Conservation (phyloP, 2,329 filamentous ascomycete genomes). For the Clarireedia hainanense region DNA sequence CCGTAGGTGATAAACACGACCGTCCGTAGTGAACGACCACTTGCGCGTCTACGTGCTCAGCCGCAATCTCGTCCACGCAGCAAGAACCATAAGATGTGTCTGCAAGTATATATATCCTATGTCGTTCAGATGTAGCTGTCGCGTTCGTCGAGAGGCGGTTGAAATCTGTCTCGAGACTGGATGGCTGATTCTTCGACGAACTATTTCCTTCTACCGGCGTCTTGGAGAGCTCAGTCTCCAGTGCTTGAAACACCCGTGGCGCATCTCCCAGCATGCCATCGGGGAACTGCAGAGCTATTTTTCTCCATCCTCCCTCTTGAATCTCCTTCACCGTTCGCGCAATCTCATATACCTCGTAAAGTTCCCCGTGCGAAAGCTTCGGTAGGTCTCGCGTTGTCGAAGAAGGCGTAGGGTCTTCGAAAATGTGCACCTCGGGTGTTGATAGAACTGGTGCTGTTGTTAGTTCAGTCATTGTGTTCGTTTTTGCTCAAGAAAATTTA, state of each 20-base stretch:
- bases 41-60: constrained; percentile 85
- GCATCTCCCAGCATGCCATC: constrained; percentile 88
- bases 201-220: not conserved
- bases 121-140: not conserved
- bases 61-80: constrained; percentile 94
- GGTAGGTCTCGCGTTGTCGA: not conserved
- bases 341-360: constrained; percentile 77
- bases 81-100: constrained; percentile 97
- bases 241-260: constrained; percentile 64
- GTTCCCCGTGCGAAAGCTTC: constrained; percentile 50
- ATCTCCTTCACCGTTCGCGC: constrained; percentile 72
- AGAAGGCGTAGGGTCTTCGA: constrained; percentile 40
- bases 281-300: constrained; percentile 89
- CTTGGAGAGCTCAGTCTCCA: constrained; percentile 43
- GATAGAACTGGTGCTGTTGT: constrained; percentile 50
- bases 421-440: constrained; percentile 52
- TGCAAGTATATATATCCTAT: constrained; percentile 69
- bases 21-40: constrained; percentile 92
- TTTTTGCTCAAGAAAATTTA: constrained; percentile 10
- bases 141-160: constrained; percentile 9
- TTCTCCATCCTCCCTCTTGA: constrained; percentile 58
- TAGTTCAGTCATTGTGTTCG: constrained; percentile 5
- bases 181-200: constrained; percentile 4
- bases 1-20: constrained; percentile 84
- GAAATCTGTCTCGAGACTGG: constrained; percentile 16